Evolutionary conservation across 2,329 filamentous ascomycete genomes (phyloP).

Genomic region (Ceratocystis diversiconidia): DNA sequence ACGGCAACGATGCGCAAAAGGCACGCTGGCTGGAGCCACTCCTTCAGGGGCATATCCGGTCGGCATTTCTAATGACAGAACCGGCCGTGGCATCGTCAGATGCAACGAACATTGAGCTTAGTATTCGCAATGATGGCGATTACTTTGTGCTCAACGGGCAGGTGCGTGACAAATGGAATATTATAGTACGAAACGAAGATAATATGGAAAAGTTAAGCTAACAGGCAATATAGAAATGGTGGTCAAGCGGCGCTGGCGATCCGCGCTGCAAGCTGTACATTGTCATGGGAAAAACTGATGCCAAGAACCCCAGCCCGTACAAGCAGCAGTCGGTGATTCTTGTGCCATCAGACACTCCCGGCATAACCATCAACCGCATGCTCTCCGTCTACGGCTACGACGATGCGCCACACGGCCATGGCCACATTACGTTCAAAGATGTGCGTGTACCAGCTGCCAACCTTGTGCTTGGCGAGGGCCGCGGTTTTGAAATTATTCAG

Average conservation of each 20-base stretch:
- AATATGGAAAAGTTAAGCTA: slow-evolving; percentile 11
- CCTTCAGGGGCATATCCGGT: slow-evolving; percentile 72
- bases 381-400: slow-evolving; percentile 89
- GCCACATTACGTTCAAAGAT: slow-evolving; percentile 77
- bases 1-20: slow-evolving; percentile 77
- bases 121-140: slow-evolving; percentile 68
- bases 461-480: slow-evolving; percentile 83
- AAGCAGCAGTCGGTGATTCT: slow-evolving; percentile 86
- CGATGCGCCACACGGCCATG: slow-evolving; percentile 95
- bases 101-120: slow-evolving; percentile 81
- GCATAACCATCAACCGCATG: slow-evolving; percentile 89
- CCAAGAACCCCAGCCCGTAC: slow-evolving; percentile 62
- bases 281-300: slow-evolving; percentile 87
- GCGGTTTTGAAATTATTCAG: slow-evolving; percentile 97
- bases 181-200: not conserved
- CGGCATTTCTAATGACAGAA: slow-evolving; percentile 89
- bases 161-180: slow-evolving; percentile 29
- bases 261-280: slow-evolving; percentile 85
- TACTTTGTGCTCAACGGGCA: slow-evolving; percentile 84
- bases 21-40: slow-evolving; percentile 67
- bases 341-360: slow-evolving; percentile 65
- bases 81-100: slow-evolving; percentile 78
- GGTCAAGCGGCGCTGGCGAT: slow-evolving; percentile 91
- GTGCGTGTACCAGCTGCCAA: slow-evolving; percentile 74
- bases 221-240: slow-evolving; percentile 65